A percentile compares a stretch with the other conserved stretches of the same genome.
phyloP scores from a whole-genome alignment of 169 alveolate genomes.

The Eimeria maxima region DNA sequence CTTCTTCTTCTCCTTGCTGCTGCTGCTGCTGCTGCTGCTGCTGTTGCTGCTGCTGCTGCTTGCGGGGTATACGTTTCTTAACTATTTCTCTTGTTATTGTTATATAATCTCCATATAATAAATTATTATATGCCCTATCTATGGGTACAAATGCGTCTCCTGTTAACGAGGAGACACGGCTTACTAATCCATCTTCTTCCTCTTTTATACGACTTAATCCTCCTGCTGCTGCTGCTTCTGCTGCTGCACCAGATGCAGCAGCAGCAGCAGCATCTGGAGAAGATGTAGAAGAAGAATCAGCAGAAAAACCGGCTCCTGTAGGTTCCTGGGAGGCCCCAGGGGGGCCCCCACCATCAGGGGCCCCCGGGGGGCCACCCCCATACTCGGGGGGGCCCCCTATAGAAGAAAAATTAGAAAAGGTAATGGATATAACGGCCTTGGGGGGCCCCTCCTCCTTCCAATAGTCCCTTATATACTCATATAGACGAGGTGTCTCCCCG shows the following conservation, averaged over 20 bases:
- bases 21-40: slow-evolving; percentile 50
- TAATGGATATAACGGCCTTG: slow-evolving; percentile 44
- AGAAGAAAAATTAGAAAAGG: slow-evolving; percentile 68
- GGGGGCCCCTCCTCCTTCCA: slow-evolving; percentile 74
- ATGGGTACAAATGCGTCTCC: background rate
- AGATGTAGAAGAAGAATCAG: background rate
- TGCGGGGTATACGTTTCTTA: slow-evolving; percentile 5
- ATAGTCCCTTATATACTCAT: slow-evolving; percentile 64
- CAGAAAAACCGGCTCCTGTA: background rate
- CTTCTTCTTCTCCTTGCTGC: slow-evolving; percentile 1
- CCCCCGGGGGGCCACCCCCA: slow-evolving; percentile 44
- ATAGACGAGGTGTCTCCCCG: slow-evolving; percentile 46
- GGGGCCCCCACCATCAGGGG: slow-evolving; percentile 3
- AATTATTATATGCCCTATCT: background rate
- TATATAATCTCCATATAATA: background rate
- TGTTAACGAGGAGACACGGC: slow-evolving; percentile 22
- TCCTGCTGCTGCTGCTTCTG: background rate
- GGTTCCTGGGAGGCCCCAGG: background rate
- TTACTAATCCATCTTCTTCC: slow-evolving; percentile 2
- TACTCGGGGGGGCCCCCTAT: background rate
- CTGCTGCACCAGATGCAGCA: slow-evolving; percentile 49
- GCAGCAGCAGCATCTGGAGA: background rate
- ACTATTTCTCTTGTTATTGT: background rate
- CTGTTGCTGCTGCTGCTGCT: slow-evolving; percentile 52
- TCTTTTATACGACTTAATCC: background rate